Conservation (phyloP, 176 grass and related monocot genomes). For the Pontederia paniculata region DNA sequence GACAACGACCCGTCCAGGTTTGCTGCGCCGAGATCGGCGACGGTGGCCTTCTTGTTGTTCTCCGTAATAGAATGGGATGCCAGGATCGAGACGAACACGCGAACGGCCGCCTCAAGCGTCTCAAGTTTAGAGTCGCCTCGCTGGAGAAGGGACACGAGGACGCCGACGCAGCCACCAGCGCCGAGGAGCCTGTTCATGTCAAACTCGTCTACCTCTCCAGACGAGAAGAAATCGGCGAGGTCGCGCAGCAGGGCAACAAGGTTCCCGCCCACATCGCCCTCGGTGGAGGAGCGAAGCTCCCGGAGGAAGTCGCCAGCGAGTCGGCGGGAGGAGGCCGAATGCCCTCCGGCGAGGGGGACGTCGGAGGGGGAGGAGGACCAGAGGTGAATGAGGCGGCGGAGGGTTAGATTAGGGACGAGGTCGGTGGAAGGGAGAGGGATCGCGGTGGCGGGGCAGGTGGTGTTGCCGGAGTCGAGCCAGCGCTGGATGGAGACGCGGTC, state of each 20-base stretch:
- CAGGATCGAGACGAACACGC: constrained; percentile 35
- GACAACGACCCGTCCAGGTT: constrained; percentile 19
- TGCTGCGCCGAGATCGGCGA: constrained; percentile 23
- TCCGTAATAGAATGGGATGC: constrained; percentile 39
- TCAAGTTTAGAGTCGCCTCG: neutral
- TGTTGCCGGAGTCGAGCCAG: constrained; percentile 18
- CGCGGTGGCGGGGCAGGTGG: constrained; percentile 17
- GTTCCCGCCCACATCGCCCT: neutral
- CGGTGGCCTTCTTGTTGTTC: constrained; percentile 40
- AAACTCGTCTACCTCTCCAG: constrained; percentile 68
- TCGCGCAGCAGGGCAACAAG: constrained; percentile 16
- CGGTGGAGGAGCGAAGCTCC: neutral
- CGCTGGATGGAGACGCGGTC: constrained; percentile 15
- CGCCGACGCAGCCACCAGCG: constrained; percentile 33
- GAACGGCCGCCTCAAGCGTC: constrained; percentile 28
- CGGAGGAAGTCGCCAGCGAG: neutral
- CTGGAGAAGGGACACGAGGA: constrained; percentile 36
- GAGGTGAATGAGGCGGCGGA: constrained; percentile 10
- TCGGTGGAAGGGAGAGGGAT: constrained; percentile 16
- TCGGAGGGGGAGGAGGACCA: constrained; percentile 5
- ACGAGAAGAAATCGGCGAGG: constrained; percentile 51
- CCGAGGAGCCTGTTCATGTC: constrained; percentile 57
- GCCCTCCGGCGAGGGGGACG: neutral
- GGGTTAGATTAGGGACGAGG: constrained; percentile 16
- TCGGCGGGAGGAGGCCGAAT: neutral